Base-by-base conservation (phyloP, 1,139 yeast genomes). In the Spathaspora sp. region DNA sequence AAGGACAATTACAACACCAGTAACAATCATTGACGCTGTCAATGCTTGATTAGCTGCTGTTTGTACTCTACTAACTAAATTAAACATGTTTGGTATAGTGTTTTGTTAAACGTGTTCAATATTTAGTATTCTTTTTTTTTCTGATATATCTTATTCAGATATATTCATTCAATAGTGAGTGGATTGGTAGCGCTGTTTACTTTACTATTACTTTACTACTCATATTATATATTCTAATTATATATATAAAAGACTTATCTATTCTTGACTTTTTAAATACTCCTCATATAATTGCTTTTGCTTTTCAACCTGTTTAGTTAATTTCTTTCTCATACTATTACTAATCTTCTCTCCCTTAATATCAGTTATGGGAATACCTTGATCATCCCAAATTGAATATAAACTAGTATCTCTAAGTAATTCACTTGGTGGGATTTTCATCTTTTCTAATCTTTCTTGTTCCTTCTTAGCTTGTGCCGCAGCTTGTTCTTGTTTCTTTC, bases 281-380 rank as follows among this genome's bases (percentile, higher is more conserved):
- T 86, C 90, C 34, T 84, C 82, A 62, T 90, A 82, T 39, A 91
- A 76, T 70, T 90, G 90, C 61, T 82, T 84, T 65, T 93, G 99
- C 47, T 78, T 84, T 47, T 84, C 89, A 65, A 80, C 82, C 60
- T 79, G 86, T 68, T 93, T 93, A 50, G 73, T 67, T 54, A 91
- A 73, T 68, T 91, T 91, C 78, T 93, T 93, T 51, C 74, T 74
- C 73, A 84, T 82, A 62, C 96, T 87, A 71, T 93, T 93, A 43
- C 95, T 79, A n/a, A 91, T 76, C 47, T 90, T 96, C 57, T 84
- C 89, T 8, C 98, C 99, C 13, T 80, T 81, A 38, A 68, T 75
- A 52, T 85, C 90, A 60, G 82, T 84, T 1, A 82, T 74, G 13
- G 99, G 99, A 20, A 93, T 50, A 1, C 99, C 99, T 34, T 75